Base-by-base conservation (phyloP, 1,139 yeast genomes). In the Taphrina betulina region DNA sequence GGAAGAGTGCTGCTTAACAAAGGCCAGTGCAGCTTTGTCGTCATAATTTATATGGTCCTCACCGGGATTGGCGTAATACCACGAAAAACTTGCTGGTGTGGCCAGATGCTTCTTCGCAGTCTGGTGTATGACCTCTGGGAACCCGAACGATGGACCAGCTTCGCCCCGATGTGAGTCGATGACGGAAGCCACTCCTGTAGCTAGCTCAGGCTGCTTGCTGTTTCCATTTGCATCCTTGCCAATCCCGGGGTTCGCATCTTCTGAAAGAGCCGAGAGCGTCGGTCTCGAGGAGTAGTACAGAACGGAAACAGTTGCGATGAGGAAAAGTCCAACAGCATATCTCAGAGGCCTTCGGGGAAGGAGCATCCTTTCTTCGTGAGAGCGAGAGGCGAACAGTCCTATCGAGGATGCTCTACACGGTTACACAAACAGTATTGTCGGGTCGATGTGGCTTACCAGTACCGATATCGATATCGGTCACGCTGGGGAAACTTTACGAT, bases 1-100 rank as follows among this genome's bases (percentile, higher is more conserved):
- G 85, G 0, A n/a, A 8, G 36, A 24, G 22, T 37, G 31, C 12
- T 29, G 17, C 20, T 31, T 31, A n/a, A 50, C 54, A 33, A 37
- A 50, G 5, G 35, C 29, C 10, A 33, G 23, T 7, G 46, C 46
- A 7, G 38, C 54, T n/a, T 24, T 12, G 12, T 40, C 46, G 12
- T 38, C 23, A 29, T 38, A 50, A 14, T 22, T 20, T 28, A 14
- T 23, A 24, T 50, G 54, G n/a, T 50, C 54, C 17, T 38, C 46
- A 14, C 37, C 40, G 12, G 37, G 38, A 22, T 50, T 50, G 26
- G 54, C 54, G 24, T 50, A 50, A 23, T 38, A 38, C 54, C 54
- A 50, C 24, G 46, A 38, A 24, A 40, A n/a, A 3, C 33, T 33
- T 16, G 54, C 54, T 5, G 54, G 54, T 22, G 19, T 50, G 3